These are phyloP conservation scores for Solanum acaule DNA, from an alignment of 257 asterid species.

Conservation along the genomic window DNA sequence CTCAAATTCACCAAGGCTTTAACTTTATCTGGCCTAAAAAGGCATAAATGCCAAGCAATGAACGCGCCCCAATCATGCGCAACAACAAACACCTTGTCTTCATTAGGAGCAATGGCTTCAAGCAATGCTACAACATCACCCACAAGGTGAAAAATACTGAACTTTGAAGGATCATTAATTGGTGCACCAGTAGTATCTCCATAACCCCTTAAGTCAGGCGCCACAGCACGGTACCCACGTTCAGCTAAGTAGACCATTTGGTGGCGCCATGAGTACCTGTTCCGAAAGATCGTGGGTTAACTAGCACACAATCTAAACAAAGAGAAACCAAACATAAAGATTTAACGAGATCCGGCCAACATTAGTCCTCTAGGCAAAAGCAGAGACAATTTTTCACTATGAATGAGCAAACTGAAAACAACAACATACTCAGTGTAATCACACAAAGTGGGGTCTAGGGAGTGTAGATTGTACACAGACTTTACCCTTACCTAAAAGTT, in stretches of 20 bases:
- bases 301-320: neutral
- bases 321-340: neutral
- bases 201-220: conserved; percentile 76
- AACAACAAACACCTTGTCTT: conserved; percentile 59
- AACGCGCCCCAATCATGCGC: conserved; percentile 88
- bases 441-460: accelerated
- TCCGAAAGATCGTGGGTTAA: neutral
- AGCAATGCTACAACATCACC: conserved; percentile 60
- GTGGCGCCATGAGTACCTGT: conserved; percentile 71
- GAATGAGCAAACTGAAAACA: neutral
- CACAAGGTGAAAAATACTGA: conserved; percentile 38
- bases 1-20: conserved; percentile 53
- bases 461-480: neutral
- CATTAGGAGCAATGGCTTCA: conserved; percentile 36
- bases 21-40: conserved; percentile 62
- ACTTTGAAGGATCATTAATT: conserved; percentile 41
- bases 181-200: conserved; percentile 78
- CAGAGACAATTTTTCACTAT: neutral
- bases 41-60: conserved; percentile 54
- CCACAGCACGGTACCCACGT: conserved; percentile 64
- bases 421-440: neutral
- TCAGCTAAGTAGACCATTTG: conserved; percentile 59
- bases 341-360: neutral
- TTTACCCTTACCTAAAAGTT: neutral
- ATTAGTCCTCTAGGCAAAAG: neutral